Conservation (phyloP, 768 basidiomycete species). For the Agaricus blazei region DNA sequence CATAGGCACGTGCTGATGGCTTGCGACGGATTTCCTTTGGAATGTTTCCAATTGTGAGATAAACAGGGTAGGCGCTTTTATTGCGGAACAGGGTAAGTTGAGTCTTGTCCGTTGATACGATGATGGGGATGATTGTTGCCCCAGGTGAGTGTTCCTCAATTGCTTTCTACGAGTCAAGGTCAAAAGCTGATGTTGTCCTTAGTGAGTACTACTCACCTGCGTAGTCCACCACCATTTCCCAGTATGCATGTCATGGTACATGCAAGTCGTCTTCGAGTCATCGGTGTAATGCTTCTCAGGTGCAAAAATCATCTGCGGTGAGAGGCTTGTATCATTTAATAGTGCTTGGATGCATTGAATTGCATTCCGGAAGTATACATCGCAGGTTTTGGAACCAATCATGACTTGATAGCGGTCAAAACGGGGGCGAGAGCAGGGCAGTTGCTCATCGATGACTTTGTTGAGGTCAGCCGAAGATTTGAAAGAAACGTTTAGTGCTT, state of each 20-base stretch:
- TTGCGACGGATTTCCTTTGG: slow-evolving; percentile 32
- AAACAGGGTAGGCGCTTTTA: slow-evolving; percentile 41
- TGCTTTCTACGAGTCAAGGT: slow-evolving; percentile 8
- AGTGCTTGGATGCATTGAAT: slow-evolving; percentile 30
- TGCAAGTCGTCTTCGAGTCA: slow-evolving; percentile 13
- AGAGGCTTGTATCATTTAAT: slow-evolving; percentile 28
- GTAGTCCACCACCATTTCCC: slow-evolving; percentile 49
- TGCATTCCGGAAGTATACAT: slow-evolving; percentile 29
- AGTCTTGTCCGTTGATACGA: slow-evolving; percentile 43
- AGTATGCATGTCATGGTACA: slow-evolving; percentile 42
- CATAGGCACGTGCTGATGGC: slow-evolving; percentile 25
- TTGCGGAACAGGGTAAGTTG: slow-evolving; percentile 33
- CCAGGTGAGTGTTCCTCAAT: slow-evolving; percentile 15
- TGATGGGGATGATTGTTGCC: slow-evolving; percentile 32
- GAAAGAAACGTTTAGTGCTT: slow-evolving; percentile 21
- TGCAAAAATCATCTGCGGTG: slow-evolving; percentile 20
- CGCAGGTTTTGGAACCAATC: slow-evolving; percentile 22
- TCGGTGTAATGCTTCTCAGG: slow-evolving; percentile 35
- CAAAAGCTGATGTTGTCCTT: too few relatives aligned
- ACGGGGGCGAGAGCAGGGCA: slow-evolving; percentile 18
- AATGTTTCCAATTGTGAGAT: slow-evolving; percentile 44
- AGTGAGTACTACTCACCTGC: slow-evolving; percentile 28
- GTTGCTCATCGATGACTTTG: slow-evolving; percentile 19
- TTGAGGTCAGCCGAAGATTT: slow-evolving; percentile 21
- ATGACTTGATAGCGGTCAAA: slow-evolving; percentile 23